Evolutionary conservation across 345 rosid species (phyloP).

Genomic region (Dimocarpus longan): DNA sequence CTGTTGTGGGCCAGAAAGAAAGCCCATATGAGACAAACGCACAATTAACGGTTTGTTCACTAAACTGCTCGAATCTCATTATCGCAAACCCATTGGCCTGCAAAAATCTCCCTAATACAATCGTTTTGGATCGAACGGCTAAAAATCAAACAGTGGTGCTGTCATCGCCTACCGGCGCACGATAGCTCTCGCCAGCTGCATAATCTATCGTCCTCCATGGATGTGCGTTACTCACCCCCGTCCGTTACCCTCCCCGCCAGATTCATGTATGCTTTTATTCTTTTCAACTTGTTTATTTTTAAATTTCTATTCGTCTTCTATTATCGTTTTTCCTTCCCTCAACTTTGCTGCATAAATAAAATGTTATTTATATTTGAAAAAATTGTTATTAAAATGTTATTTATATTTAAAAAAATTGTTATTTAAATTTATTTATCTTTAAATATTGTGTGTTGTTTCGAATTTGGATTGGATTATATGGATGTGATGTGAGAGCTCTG

Average conservation of each 20-base stretch:
- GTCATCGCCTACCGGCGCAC: constrained; percentile 27
- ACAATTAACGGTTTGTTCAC: not conserved
- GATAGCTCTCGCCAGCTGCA: constrained; percentile 20
- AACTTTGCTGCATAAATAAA: not conserved
- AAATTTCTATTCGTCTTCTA: constrained; percentile 15
- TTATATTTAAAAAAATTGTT: not conserved
- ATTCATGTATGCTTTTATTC: not conserved
- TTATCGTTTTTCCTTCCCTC: constrained; percentile 2
- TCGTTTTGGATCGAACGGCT: constrained; percentile 32
- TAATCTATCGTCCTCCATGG: constrained; percentile 28
- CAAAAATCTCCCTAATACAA: not conserved
- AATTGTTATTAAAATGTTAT: not conserved
- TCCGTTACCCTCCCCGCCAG: constrained; percentile 33
- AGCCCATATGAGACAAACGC: too few relatives aligned
- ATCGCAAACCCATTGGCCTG: not conserved
- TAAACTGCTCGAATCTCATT: not conserved
- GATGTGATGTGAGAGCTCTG: not conserved
- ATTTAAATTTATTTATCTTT: not conserved
- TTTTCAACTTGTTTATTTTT: not conserved
- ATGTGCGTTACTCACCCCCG: constrained; percentile 40
- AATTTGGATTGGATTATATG: not conserved
- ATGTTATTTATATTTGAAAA: not conserved
- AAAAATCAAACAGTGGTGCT: not conserved
- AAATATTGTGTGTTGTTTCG: not conserved
- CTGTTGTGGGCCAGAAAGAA: too few relatives aligned